Percentiles rank a stretch among this genome's conserved stretches.
phyloP scores from a whole-genome alignment of 2,329 filamentous ascomycete genomes.

The Anthostomella pinea region DNA sequence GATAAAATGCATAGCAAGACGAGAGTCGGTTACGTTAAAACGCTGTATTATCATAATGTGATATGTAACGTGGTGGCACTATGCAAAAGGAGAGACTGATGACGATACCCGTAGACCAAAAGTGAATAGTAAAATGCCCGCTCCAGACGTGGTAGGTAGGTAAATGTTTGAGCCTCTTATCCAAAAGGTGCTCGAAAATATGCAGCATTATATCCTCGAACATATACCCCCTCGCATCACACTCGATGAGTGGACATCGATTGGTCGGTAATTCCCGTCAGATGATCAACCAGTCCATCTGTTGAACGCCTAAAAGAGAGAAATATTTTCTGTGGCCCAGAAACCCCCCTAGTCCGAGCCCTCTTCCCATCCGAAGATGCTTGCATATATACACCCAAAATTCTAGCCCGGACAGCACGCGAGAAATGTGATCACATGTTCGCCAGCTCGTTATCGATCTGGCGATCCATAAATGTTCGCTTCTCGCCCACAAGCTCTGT shows the following conservation, averaged over 20 bases:
- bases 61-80: too few species aligned
- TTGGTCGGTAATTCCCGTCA: too few species aligned
- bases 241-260: too few species aligned
- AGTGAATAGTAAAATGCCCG: not conserved
- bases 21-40: too few species aligned
- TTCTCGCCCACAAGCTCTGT: conserved; percentile 84
- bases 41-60: conserved; percentile 9
- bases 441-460: conserved; percentile 90
- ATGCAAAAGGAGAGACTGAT: conserved; percentile 4
- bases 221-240: conserved; percentile 1
- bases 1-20: too few species aligned
- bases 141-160: not conserved
- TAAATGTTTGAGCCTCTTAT: not conserved
- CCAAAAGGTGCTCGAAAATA: conserved; percentile 1
- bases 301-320: not conserved
- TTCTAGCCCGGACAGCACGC: too few species aligned
- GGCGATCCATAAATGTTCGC: conserved; percentile 82
- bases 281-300: too few species aligned
- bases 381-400: too few species aligned
- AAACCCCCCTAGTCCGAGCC: conserved; percentile 2
- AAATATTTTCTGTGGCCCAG: not conserved
- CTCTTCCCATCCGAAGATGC: too few species aligned
- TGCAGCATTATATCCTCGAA: not conserved
- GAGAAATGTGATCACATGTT: conserved; percentile 65
- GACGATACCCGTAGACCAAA: too few species aligned